Base-by-base conservation (phyloP, 495 filamentous ascomycete genomes). In the Penicillium macrosclerotiorum region DNA sequence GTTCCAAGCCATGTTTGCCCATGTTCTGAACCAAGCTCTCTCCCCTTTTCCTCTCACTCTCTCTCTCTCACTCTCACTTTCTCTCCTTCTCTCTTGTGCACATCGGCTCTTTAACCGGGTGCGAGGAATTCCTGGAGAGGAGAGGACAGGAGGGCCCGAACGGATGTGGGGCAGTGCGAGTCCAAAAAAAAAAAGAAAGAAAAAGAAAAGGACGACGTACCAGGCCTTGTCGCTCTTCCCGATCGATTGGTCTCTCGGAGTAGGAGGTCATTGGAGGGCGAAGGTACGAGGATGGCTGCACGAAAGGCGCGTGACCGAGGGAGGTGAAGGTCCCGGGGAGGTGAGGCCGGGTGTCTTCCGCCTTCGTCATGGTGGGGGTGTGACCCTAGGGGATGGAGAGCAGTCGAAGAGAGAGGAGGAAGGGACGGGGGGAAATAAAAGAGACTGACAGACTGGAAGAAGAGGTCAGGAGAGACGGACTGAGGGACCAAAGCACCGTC, bases 161-260 rank as follows among this genome's bases (percentile, higher is more conserved):
- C 25, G 25, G 11, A 5, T 27, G 25, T n/a, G n/a, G n/a, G n/a
- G n/a, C n/a, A n/a, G n/a, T n/a, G n/a, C n/a, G n/a, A n/a, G n/a
- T n/a, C n/a, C n/a, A n/a, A n/a, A n/a, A n/a, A n/a, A n/a, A n/a
- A n/a, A n/a, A n/a, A 27, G 25, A 19, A 45, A 38, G 23, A 19
- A 57, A 33, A 49, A 26, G 38, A 25, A 50, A 43, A 49, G 43
- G 46, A 42, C 35, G 46, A 77, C 87, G 80, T 67, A 96, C 92
- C 79, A 97, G 79, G 61, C 87, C 92, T 67, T 92, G 85, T 71
- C 85, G 80, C 74, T 97, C 92, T 73, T 96, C 92, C 68, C 79
- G 82, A 68, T 97, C 91, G 51, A 95, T 75, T 52, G 82, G 79
- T 71, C 76, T 86, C 69, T 86, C 74, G 60, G 82, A 64, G 51